Conservation (phyloP, 208 protist genomes). For the Pavlovales sp. region DNA sequence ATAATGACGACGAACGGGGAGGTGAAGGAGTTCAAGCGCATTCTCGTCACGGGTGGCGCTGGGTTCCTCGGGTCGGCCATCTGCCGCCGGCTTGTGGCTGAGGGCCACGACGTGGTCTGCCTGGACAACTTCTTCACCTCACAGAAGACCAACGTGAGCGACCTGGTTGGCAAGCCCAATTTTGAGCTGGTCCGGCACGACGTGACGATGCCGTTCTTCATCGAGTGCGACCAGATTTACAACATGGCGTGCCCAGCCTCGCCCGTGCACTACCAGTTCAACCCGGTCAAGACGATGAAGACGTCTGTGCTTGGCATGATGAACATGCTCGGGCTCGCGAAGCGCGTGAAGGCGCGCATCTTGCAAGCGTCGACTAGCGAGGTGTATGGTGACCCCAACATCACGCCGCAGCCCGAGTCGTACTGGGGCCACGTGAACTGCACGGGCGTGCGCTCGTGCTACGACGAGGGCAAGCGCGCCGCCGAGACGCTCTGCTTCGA, state of each 20-base stretch:
- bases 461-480: conserved; percentile 91
- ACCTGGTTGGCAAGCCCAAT: conserved; percentile 68
- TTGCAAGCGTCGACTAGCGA: conserved; percentile 57
- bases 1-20: too few species aligned
- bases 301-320: conserved; percentile 82
- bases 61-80: conserved; percentile 91
- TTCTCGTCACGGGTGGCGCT: conserved; percentile 77
- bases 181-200: conserved; percentile 82
- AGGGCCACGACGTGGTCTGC: conserved; percentile 53
- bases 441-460: conserved; percentile 72
- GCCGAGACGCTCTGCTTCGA: conserved; percentile 83
- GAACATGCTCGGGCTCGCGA: conserved; percentile 81
- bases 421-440: conserved; percentile 79
- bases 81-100: conserved; percentile 70
- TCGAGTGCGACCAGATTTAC: conserved; percentile 79
- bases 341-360: conserved; percentile 66
- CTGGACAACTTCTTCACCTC: conserved; percentile 88
- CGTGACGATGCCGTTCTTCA: conserved; percentile 59
- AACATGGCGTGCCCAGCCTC: conserved; percentile 87
- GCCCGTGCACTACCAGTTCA: conserved; percentile 79
- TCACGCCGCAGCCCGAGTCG: conserved; percentile 80
- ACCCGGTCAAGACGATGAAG: conserved; percentile 84
- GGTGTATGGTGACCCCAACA: conserved; percentile 82
- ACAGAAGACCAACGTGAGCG: conserved; percentile 63
- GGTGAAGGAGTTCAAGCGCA: conserved; percentile 4